These are phyloP conservation scores for Cylindrodendrum hubeiense DNA, from an alignment of 2,329 filamentous ascomycete genomes.

Conservation along the genomic window DNA sequence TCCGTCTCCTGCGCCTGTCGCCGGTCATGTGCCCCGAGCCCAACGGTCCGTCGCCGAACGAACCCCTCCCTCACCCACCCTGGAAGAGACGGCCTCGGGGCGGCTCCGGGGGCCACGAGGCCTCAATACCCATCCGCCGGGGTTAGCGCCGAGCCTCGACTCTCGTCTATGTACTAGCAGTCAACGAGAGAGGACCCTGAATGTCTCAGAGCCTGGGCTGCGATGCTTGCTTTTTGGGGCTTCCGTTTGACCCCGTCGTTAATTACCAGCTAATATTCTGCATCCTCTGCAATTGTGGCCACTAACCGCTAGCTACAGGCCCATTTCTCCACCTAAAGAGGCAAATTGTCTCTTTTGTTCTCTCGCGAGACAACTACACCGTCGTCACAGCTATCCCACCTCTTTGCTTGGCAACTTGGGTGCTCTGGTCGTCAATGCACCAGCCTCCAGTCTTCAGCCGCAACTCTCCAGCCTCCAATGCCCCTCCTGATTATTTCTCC, in stretches of 20 bases:
- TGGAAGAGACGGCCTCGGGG: background rate
- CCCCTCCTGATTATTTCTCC: background rate
- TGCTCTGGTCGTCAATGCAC: background rate
- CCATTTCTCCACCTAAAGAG: constrained; percentile 22
- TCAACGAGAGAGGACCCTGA: background rate
- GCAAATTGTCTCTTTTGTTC: constrained; percentile 26
- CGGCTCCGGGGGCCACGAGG: background rate
- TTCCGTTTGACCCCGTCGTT: background rate
- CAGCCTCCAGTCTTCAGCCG: background rate
- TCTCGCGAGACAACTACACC: constrained; percentile 38
- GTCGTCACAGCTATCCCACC: constrained; percentile 21
- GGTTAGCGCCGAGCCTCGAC: background rate
- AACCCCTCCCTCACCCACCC: constrained; percentile 11
- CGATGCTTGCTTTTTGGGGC: constrained; percentile 16
- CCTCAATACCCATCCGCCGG: background rate
- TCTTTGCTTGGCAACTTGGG: constrained; percentile 20
- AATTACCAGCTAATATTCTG: background rate
- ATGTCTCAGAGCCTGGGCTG: constrained; percentile 10
- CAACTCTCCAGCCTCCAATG: background rate
- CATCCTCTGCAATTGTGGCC: constrained; percentile 6
- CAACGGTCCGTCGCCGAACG: constrained; percentile 14
- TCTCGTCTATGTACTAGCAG: background rate
- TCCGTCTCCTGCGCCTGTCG: constrained; percentile 33
- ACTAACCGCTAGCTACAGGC: constrained; percentile 17
- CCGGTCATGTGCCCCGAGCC: constrained; percentile 37